These are phyloP conservation scores for Corinectria fuckeliana DNA, from an alignment of 2,329 filamentous ascomycete species.

Conservation along the genomic window DNA sequence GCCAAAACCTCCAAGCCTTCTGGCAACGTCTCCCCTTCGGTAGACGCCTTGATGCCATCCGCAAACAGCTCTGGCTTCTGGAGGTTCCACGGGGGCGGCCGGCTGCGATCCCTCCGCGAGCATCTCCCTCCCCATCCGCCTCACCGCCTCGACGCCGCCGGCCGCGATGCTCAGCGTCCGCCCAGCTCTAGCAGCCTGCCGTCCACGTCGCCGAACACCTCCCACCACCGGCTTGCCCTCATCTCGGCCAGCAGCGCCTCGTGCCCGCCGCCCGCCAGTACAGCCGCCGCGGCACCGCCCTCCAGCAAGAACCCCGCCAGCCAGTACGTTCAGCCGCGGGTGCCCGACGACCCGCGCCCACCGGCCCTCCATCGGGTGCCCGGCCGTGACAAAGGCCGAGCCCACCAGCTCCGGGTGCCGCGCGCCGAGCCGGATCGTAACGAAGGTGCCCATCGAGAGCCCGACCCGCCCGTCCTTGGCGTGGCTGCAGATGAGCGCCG, in stretches of 20 bases:
- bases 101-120: constrained; percentile 36
- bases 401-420: constrained; percentile 44
- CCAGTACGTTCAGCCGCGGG: constrained; percentile 39
- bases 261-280: constrained; percentile 37
- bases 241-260: constrained; percentile 44
- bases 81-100: constrained; percentile 49
- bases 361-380: constrained; percentile 38
- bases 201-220: constrained; percentile 35
- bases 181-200: constrained; percentile 32
- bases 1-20: constrained; percentile 31
- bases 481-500: constrained; percentile 43
- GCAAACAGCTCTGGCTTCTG: constrained; percentile 49
- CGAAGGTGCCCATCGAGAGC: constrained; percentile 49
- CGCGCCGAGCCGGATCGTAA: constrained; percentile 42
- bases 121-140: constrained; percentile 37
- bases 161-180: constrained; percentile 40
- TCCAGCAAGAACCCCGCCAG: constrained; percentile 34
- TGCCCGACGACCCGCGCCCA: constrained; percentile 35
- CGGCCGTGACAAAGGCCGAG: constrained; percentile 45
- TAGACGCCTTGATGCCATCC: constrained; percentile 45
- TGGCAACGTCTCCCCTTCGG: constrained; percentile 38
- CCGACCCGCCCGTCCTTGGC: constrained; percentile 47
- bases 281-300: constrained; percentile 37
- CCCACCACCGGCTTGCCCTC: constrained; percentile 39
- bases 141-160: constrained; percentile 39